phyloP scores from a whole-genome alignment of 306 rosid species.

The Prunus salicina region DNA sequence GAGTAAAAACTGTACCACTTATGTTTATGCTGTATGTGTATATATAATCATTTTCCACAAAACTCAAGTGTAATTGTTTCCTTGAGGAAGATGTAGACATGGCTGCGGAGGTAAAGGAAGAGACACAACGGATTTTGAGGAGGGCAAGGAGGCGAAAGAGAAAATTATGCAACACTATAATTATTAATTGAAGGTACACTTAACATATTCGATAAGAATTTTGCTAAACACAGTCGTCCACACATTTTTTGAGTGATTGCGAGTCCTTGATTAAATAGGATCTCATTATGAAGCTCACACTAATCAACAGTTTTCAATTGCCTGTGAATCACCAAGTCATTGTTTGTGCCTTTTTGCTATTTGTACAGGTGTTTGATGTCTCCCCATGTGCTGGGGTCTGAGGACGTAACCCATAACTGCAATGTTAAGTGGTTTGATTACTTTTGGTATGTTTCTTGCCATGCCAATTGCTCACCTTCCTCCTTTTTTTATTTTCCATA shows the following conservation, averaged over 20 bases:
- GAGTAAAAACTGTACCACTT: background rate
- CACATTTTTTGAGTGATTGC: background rate
- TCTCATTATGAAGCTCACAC: background rate
- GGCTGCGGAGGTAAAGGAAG: constrained; percentile 61
- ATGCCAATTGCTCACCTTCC: background rate
- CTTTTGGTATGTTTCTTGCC: background rate
- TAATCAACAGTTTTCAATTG: background rate
- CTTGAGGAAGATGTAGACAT: constrained; percentile 36
- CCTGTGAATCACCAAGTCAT: background rate
- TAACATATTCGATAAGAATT: background rate
- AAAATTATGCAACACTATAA: constrained; percentile 52
- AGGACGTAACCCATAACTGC: background rate
- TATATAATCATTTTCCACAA: constrained; percentile 20
- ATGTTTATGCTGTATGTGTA: background rate
- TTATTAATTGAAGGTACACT: constrained; percentile 61
- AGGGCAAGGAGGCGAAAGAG: constrained; percentile 90
- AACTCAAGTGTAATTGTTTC: constrained; percentile 4
- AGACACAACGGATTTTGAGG: constrained; percentile 65
- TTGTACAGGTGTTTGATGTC: background rate
- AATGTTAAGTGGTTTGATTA: background rate
- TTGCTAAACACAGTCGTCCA: background rate
- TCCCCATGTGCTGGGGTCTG: constrained; percentile 6
- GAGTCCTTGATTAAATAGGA: background rate
- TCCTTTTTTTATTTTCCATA: background rate
- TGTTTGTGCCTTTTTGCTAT: background rate